Evolutionary conservation across 1,139 yeast genomes (phyloP).

Genomic region (Nadsonia starkeyi-henricii): DNA sequence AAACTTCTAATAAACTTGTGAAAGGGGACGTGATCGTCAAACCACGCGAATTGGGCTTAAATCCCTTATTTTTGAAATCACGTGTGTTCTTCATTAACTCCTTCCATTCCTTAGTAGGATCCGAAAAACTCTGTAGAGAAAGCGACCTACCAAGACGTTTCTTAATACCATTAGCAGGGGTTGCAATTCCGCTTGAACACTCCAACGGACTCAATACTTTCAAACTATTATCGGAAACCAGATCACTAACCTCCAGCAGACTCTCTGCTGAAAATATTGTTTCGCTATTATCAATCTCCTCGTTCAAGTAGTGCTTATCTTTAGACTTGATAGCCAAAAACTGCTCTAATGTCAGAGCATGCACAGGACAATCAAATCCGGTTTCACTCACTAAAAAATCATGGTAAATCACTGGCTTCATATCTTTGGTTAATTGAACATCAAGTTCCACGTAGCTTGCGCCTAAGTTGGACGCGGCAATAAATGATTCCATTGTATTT

Average conservation of each 20-base stretch:
- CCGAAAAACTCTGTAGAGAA: not conserved
- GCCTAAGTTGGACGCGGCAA: constrained; percentile 93
- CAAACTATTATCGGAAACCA: not conserved
- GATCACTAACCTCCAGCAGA: not conserved
- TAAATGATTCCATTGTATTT: constrained; percentile 86
- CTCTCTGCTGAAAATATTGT: constrained; percentile 8
- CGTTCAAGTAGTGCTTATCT: constrained; percentile 9
- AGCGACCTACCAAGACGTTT: not conserved
- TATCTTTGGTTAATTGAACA: constrained; percentile 90
- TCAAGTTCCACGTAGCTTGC: constrained; percentile 72
- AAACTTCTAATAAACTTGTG: constrained; percentile 75
- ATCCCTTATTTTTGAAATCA: constrained; percentile 76
- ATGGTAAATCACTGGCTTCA: constrained; percentile 85
- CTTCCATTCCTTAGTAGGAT: constrained; percentile 22
- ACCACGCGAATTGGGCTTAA: constrained; percentile 86
- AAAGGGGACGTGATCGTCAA: constrained; percentile 82
- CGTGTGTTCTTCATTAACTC: constrained; percentile 75
- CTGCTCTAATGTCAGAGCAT: constrained; percentile 78
- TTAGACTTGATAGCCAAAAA: constrained; percentile 37
- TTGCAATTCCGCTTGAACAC: constrained; percentile 8
- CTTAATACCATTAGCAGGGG: not conserved
- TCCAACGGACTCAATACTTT: not conserved
- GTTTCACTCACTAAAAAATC: constrained; percentile 92
- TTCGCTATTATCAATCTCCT: not conserved
- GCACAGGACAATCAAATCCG: constrained; percentile 96